Conservation (phyloP, 306 rosid species). For the Cyamopsis tetragonoloba region DNA sequence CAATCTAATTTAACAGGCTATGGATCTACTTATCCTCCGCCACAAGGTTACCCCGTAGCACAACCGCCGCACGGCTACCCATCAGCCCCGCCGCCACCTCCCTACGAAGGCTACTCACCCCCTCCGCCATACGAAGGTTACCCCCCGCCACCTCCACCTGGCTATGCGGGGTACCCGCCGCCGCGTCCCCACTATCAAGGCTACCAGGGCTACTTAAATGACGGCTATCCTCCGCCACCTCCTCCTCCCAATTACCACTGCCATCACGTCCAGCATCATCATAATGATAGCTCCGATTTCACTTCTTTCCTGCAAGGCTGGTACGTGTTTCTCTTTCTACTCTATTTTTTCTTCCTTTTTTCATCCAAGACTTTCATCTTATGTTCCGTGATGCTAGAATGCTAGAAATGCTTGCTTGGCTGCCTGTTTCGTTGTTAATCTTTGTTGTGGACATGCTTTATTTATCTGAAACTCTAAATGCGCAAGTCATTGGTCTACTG, state of each 20-base stretch:
- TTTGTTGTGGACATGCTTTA: neutral
- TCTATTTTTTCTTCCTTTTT: neutral
- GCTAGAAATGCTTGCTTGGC: neutral
- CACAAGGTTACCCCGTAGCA: slow-evolving; percentile 27
- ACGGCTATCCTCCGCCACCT: slow-evolving; percentile 52
- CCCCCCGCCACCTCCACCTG: slow-evolving; percentile 37
- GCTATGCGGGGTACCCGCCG: slow-evolving; percentile 33
- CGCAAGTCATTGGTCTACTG: too few species aligned
- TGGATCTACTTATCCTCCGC: slow-evolving; percentile 40
- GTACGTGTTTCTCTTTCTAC: slow-evolving; percentile 23
- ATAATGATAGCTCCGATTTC: slow-evolving; percentile 35
- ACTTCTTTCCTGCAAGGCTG: slow-evolving; percentile 65
- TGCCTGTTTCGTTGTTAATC: neutral
- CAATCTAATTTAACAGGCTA: slow-evolving; percentile 30
- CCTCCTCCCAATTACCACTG: slow-evolving; percentile 41
- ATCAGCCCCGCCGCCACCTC: slow-evolving; percentile 50
- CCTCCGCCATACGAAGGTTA: slow-evolving; percentile 37
- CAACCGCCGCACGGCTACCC: slow-evolving; percentile 41
- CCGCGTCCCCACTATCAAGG: slow-evolving; percentile 54
- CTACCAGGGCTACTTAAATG: slow-evolving; percentile 73
- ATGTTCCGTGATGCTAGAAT: neutral
- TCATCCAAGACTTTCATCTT: neutral
- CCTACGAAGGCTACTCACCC: slow-evolving; percentile 39
- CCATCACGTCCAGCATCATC: slow-evolving; percentile 48
- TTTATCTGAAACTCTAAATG: too few species aligned